Base-by-base conservation (phyloP, 306 rosid genomes). In the Styphnolobium japonicum region DNA sequence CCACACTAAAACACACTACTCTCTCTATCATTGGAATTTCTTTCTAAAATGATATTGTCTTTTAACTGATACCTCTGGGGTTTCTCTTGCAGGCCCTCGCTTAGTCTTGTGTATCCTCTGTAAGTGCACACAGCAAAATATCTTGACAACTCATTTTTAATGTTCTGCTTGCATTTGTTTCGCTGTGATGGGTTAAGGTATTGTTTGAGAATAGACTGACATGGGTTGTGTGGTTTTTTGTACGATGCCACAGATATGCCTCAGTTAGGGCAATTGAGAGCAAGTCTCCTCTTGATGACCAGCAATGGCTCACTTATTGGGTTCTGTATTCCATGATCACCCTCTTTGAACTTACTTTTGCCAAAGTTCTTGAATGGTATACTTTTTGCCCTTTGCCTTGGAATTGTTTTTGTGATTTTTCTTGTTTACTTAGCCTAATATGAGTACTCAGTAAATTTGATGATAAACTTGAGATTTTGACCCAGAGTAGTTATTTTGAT, bases 231-330 rank as follows among this genome's bases (percentile, higher is more conserved):
- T 42, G 46, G 66, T 58, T 84, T 55, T 77, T 37, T 27, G 18
- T 78, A 67, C 10, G 55, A 83, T 33, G 42, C 14, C 33, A 33
- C 84, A 96, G 99, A 55, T 96, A 96, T 73, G 97, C 99, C 15
- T 96, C 99, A 7, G 66, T 96, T 56, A 85, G 94, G 79, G 99
- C 98, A 69, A 96, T 93, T 80, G 99, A 96, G 78, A 91, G 91
- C 67, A 92, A 93, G 82, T 90, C 97, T 62, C 85, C 88, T 31
- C 31, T 88, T 16, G 99, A 96, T 68, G 99, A 96, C 85, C 99
- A 90, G 73, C 99, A 96, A 61, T 96, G 99, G 99, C 94, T 93
- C 43, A 96, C 97, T 40, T 96, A 96, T 70, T 96, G 99, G 99
- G 90, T 96, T 79, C 96, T 96, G 5, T 89, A 96, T 78, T 96